These are phyloP conservation scores for Tricholoma hemisulphureum DNA, from an alignment of 768 basidiomycete species.

Conservation along the genomic window DNA sequence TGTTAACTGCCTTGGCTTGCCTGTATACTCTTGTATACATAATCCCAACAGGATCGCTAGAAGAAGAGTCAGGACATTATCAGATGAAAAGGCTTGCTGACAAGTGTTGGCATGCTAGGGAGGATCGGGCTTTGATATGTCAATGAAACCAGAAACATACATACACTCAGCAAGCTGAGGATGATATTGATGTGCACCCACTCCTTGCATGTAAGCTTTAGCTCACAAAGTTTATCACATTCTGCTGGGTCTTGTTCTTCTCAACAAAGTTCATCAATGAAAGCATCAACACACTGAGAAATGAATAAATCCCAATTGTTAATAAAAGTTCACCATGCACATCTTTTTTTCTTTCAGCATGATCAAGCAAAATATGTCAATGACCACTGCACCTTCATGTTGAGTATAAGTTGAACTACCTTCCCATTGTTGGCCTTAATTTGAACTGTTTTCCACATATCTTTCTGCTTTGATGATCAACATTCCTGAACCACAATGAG, in stretches of 20 bases:
- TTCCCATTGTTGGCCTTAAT: too few species aligned
- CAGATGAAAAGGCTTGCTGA: too few species aligned
- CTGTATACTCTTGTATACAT: too few species aligned
- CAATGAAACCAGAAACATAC: too few species aligned
- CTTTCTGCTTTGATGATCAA: background rate
- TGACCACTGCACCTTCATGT: background rate
- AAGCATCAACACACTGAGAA: conserved; percentile 22
- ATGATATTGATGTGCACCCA: too few species aligned
- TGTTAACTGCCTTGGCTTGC: too few species aligned
- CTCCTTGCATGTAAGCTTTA: conserved; percentile 19
- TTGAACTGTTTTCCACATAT: conserved; percentile 19
- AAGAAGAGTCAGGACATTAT: too few species aligned
- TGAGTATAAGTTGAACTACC: background rate
- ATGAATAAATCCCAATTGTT: background rate
- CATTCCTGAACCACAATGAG: background rate
- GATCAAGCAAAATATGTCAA: background rate
- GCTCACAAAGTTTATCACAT: conserved; percentile 15
- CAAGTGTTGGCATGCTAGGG: too few species aligned
- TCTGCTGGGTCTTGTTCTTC: conserved; percentile 25
- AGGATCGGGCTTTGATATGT: too few species aligned
- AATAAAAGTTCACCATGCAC: background rate
- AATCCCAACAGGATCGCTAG: too few species aligned
- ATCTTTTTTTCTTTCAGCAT: background rate
- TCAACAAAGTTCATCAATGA: conserved; percentile 21
- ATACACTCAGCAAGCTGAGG: too few species aligned